phyloP scores from a whole-genome alignment of 2,329 filamentous ascomycete species.

The Diplodia intermedia region DNA sequence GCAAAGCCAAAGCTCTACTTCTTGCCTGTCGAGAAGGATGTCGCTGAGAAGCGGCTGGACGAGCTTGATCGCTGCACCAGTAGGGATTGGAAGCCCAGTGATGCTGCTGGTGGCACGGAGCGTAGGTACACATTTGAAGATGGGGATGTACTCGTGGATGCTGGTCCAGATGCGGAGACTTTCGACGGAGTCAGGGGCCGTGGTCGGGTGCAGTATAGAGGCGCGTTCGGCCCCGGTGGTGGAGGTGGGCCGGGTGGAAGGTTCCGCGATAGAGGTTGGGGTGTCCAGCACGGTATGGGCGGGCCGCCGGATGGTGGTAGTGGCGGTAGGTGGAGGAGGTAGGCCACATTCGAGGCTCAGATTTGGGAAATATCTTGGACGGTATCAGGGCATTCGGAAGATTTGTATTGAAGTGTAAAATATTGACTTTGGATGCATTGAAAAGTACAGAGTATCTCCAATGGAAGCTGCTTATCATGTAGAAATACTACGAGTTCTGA shows the following conservation, averaged over 20 bases:
- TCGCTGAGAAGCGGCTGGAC: constrained; percentile 70
- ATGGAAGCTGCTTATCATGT: neutral
- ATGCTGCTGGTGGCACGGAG: constrained; percentile 34
- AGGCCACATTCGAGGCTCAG: neutral
- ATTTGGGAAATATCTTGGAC: neutral
- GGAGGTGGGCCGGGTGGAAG: constrained; percentile 35
- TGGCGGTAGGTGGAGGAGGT: constrained; percentile 20
- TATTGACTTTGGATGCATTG: neutral
- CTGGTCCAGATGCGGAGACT: constrained; percentile 44
- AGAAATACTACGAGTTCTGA: neutral
- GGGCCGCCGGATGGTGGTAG: constrained; percentile 11
- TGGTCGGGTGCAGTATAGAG: constrained; percentile 36
- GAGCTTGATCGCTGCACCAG: constrained; percentile 58
- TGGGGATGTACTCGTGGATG: constrained; percentile 53
- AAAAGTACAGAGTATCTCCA: neutral
- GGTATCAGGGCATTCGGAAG: neutral
- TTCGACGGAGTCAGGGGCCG: constrained; percentile 20
- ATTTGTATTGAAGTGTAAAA: neutral
- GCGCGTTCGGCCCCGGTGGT: constrained; percentile 34
- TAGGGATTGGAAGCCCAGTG: constrained; percentile 46
- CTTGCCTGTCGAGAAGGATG: constrained; percentile 67
- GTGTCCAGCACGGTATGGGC: constrained; percentile 22
- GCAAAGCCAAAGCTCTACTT: constrained; percentile 71
- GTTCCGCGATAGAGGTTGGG: constrained; percentile 32
- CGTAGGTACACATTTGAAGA: constrained; percentile 54